phyloP scores from a whole-genome alignment of 2,329 filamentous ascomycete species.

The Alternaria sp. region DNA sequence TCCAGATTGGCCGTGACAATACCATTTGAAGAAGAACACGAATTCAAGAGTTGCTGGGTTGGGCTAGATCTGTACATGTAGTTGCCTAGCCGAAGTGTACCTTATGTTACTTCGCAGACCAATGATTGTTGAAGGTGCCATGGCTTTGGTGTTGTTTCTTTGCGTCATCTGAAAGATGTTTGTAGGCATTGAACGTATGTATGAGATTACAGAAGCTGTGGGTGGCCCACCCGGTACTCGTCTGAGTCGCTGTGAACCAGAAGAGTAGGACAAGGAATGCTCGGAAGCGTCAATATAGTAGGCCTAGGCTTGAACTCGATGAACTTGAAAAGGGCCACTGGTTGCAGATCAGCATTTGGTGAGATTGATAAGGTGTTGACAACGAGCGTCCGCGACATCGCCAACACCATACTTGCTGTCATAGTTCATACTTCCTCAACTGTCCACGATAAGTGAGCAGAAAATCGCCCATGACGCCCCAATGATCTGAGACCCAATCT shows the following conservation, averaged over 20 bases:
- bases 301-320: neutral
- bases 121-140: neutral
- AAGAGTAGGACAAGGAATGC: neutral
- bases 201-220: neutral
- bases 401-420: neutral
- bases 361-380: neutral
- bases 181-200: neutral
- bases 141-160: neutral
- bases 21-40: neutral
- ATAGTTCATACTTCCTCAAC: neutral
- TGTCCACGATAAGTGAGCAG: slow-evolving; percentile 4
- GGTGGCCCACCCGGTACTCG: neutral
- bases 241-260: neutral
- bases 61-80: neutral
- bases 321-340: neutral
- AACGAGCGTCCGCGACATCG: neutral
- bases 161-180: neutral
- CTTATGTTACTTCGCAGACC: neutral
- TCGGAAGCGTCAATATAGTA: neutral
- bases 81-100: neutral
- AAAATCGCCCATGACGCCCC: slow-evolving; percentile 51
- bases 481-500: slow-evolving; percentile 60
- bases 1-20: neutral
- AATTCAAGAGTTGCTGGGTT: neutral
- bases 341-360: neutral